Evolutionary conservation across 2,329 filamentous ascomycete genomes (phyloP), one percentile per base, ranked within the genome.

Genomic region (Trichoderma citrinoviride): DNA sequence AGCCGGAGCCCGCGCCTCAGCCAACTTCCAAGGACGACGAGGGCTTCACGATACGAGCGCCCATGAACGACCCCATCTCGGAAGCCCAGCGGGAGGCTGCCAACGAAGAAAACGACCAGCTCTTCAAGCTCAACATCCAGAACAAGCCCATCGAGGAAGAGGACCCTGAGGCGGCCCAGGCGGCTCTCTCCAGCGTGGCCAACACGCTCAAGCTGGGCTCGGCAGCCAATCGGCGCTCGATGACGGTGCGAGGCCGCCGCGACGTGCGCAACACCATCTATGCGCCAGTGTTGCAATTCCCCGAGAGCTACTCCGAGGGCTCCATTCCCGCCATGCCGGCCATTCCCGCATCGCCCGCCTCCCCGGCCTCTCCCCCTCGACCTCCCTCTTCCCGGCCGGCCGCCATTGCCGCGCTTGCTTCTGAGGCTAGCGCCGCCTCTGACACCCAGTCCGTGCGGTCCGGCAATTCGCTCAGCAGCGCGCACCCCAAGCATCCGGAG

Each of bases 361-460:
- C 68, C 21, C 65, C 68, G 3, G 65, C 47, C 19, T 70, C 68
- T 14, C 66, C 73, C 1, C 50, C 68, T 46, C 27, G 66, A 41
- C 37, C 37, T 15, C n/a, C 49, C 4, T 61, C 49, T 17, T 69
- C 73, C 63, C 78, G 77, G 70, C 75, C 83, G 10, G 79, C 83
- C 5, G 81, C 85, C 3, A 75, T 85, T 46, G 79, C 82, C 44
- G 80, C 83, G 3, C 78, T 90, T 47, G 82, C 87, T 7, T 87
- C 92, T 17, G 88, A 91, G 74, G 79, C 84, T 60, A 82, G 85
- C 79, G 73, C 83, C 37, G 79, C 82, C 17, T 96, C 93, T 1
- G 95, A 99, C 75, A 93, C 91, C 3, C 92, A 94, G 64, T 98
- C 95, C 0, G 90, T 98, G 66, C 89, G 93, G 55, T 99, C 95